Evolutionary conservation across 106 monocot genomes (phyloP).

Genomic region (Triglochin maritima): DNA sequence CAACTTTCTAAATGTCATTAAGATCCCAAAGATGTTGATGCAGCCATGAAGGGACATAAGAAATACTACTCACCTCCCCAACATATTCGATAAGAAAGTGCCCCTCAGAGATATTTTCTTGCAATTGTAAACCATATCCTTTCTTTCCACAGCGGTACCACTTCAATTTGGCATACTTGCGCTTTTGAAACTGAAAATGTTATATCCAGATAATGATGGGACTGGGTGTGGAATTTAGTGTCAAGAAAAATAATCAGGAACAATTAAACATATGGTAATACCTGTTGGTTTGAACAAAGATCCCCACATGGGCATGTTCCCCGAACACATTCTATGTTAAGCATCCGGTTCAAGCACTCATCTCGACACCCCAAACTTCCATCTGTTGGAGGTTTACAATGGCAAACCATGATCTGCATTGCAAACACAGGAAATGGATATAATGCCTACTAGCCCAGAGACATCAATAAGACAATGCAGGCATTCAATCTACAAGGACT

Average conservation of each 20-base stretch:
- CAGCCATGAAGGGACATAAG: no score
- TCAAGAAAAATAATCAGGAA: slow-evolving; percentile 4
- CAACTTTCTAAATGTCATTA: no score
- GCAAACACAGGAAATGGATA: slow-evolving; percentile 2
- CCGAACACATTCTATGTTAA: slow-evolving; percentile 89
- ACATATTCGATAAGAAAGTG: slow-evolving; percentile 99
- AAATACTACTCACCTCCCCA: slow-evolving; percentile 54
- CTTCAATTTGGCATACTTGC: slow-evolving; percentile 79
- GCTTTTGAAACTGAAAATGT: slow-evolving; percentile 69
- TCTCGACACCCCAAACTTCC: slow-evolving; percentile 82
- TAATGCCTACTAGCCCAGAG: no score
- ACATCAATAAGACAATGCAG: no score
- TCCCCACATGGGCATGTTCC: slow-evolving; percentile 93
- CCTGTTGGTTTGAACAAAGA: slow-evolving; percentile 91
- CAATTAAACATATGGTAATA: slow-evolving; percentile 7
- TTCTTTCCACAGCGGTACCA: slow-evolving; percentile 76
- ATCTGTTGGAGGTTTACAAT: slow-evolving; percentile 56
- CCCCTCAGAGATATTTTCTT: slow-evolving; percentile 51
- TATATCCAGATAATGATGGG: not conserved
- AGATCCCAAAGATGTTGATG: no score
- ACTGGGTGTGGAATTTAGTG: not conserved
- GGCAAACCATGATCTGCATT: slow-evolving; percentile 85
- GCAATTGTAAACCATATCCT: slow-evolving; percentile 68
- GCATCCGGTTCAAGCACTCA: slow-evolving; percentile 83
- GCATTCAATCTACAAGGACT: no score